Conservation (phyloP, 306 rosid species). For the Vigna unguiculata region DNA sequence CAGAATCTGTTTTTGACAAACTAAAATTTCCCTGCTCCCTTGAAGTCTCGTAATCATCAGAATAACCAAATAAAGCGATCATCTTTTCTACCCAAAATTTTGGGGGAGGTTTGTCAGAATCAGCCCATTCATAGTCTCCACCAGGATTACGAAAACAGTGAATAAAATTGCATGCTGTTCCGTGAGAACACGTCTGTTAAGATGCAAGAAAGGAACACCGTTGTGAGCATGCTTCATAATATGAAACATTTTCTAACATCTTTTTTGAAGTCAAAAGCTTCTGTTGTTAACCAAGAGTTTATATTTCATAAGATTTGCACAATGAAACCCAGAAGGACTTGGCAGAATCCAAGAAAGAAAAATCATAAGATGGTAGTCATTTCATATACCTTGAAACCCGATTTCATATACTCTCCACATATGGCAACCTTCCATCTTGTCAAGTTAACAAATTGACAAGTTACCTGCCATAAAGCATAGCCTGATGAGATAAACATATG, state of each 20-base stretch:
- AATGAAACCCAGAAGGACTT: slow-evolving; percentile 18
- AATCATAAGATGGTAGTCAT: slow-evolving; percentile 30
- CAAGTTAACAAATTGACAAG: slow-evolving; percentile 78
- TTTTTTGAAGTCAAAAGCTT: slow-evolving; percentile 20
- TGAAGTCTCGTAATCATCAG: slow-evolving; percentile 56
- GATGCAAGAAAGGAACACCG: slow-evolving; percentile 28
- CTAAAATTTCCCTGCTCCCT: slow-evolving; percentile 48
- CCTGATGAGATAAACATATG: slow-evolving; percentile 23
- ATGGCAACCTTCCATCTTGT: slow-evolving; percentile 97
- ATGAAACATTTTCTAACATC: slow-evolving; percentile 29
- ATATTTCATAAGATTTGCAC: slow-evolving; percentile 37
- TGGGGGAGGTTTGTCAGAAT: slow-evolving; percentile 87
- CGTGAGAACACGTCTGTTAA: slow-evolving; percentile 86
- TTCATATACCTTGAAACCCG: slow-evolving; percentile 75
- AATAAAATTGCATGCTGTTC: slow-evolving; percentile 94
- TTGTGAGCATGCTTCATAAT: slow-evolving; percentile 21
- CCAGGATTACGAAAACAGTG: slow-evolving; percentile 97
- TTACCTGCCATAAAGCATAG: slow-evolving; percentile 64
- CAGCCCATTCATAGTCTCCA: slow-evolving; percentile 96
- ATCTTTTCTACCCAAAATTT: slow-evolving; percentile 80
- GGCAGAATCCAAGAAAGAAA: slow-evolving; percentile 32
- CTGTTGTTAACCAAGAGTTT: slow-evolving; percentile 34
- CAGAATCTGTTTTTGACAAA: slow-evolving; percentile 41
- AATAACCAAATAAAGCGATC: slow-evolving; percentile 80
- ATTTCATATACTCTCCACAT: slow-evolving; percentile 96